Evolutionary conservation across 176 grass and related monocot genomes (phyloP), one percentile per base, ranked within the genome.

Genomic region (Tillandsia fasciculata): DNA sequence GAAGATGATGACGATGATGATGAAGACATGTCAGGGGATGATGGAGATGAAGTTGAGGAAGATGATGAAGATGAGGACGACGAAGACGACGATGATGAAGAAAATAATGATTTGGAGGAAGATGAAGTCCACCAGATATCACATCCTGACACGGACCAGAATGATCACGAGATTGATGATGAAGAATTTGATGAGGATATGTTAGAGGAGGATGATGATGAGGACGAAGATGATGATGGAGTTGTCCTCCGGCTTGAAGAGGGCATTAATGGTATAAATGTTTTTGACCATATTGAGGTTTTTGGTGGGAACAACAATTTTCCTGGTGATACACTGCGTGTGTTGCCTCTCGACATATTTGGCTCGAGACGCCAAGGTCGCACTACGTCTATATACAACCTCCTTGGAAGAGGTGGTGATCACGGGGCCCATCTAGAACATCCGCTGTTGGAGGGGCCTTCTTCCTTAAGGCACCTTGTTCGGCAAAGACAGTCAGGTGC

Each of bases 341-440:
- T 93, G 68, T 93, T 99, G 95, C 95, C 95, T 57, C 79, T 99
- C 49, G 90, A 99, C 74, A 94, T 99, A 81, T 99, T 99, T 85
- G 95, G 95, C 64, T 79, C 90, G 72, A 88, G 95, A 74, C 74
- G 89, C 14, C 89, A 92, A 86, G 90, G 95, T 11, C 87, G 95
- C 48, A 99, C 90, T 68, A 83, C 95, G 67, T 93, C 89, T 64
- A 94, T 99, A 76, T 99, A 99, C 81, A 99, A 99, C 81, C 86
- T 99, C 72, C 82, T 99, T 61, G 91, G 87, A 61, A 84, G 94
- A 81, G 73, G 80, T 64, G 80, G 78, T 23, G 89, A 93, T 82
- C 84, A 90, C 53, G 82, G 82, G 64, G 82, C 78, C 66, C 82
- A 70, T 61, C 61, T 81, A 72, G 95, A 99, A 64, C 95, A 99